A percentile compares a stretch with the other conserved stretches of the same genome.
Conservation (phyloP, 2,329 filamentous ascomycete species). For the Aspergillus tubingensis region DNA sequence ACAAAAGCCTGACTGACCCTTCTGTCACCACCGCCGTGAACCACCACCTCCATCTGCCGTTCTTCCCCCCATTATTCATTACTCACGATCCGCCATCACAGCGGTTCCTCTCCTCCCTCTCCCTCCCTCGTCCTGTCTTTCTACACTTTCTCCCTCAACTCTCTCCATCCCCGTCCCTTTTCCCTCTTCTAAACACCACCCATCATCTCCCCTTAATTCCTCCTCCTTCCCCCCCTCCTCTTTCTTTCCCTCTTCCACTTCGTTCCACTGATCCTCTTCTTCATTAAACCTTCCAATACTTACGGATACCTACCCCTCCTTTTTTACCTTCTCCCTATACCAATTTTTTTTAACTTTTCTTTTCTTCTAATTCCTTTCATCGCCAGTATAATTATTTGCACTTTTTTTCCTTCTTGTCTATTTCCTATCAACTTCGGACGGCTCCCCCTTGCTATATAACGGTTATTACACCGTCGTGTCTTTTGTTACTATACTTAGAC, state of each 20-base stretch:
- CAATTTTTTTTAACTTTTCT: background rate
- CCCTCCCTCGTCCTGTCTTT: constrained; percentile 5
- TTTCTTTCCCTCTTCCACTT: constrained; percentile 14
- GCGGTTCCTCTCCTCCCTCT: constrained; percentile 9
- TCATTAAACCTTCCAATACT: constrained; percentile 10
- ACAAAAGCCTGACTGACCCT: constrained; percentile 14
- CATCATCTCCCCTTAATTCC: constrained; percentile 27
- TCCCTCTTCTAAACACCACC: constrained; percentile 16
- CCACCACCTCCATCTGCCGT: background rate
- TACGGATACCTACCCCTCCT: constrained; percentile 12
- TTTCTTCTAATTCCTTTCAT: constrained; percentile 13
- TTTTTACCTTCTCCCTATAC: constrained; percentile 2
- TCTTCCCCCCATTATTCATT: constrained; percentile 1
- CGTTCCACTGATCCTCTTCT: constrained; percentile 12
- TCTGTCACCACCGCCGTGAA: constrained; percentile 4
- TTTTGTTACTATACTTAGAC: constrained; percentile 16
- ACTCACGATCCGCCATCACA: constrained; percentile 3
- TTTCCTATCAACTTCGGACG: background rate
- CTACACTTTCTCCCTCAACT: background rate
- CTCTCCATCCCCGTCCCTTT: constrained; percentile 7
- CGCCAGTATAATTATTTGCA: constrained; percentile 7
- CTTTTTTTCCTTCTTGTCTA: background rate
- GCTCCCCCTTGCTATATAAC: constrained; percentile 12
- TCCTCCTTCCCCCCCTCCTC: constrained; percentile 17
- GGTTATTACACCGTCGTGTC: constrained; percentile 6